Evolutionary conservation across 2,329 filamentous ascomycete genomes (phyloP), one percentile per base, ranked within the genome.

Genomic region (Aspergillus aculeatus): DNA sequence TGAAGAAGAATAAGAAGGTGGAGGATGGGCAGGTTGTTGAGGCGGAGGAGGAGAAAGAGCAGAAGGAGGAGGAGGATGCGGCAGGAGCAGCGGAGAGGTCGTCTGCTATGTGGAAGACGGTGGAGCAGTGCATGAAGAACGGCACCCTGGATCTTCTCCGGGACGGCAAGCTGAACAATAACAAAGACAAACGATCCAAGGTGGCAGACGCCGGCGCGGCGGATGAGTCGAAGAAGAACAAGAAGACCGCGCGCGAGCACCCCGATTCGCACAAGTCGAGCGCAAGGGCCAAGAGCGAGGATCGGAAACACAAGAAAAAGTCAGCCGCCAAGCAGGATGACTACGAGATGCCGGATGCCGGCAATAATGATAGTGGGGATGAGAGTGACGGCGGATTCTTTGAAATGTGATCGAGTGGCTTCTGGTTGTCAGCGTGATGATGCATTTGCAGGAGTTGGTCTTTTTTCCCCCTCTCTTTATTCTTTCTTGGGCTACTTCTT

Each of bases 121-220:
- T 82, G n/a, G 75, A 78, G 64, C 74, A 75, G 57, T 76, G 74
- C 54, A 81, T 79, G 76, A 65, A 70, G 53, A 72, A 80, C 7
- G 75, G 73, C 10, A 79, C 75, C 16, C 68, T 81, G 50, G 74
- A 78, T 53, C 70, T 69, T 38, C 67, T 81, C 29, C 73, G 78
- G 29, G 74, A 79, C 41, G 77, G 77, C 41, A 78, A 74, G 54
- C 54, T 78, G 64, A 69, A 68, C 16, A 62, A 65, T 10, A 35
- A 35, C 31, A 3, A 4, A 12, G 32, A 12, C 9, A 16, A 35
- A 16, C 5, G 11, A 12, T 32, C 32, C 11, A 16, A 35, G 32
- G 11, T 10, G 47, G 54, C 52, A 26, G 49, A 56, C 21, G 54
- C 48, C 14, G 54, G 51, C 48, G 50, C 47, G 12, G 52, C 47